phyloP scores from a whole-genome alignment of 2,329 filamentous ascomycete species.

The Verticillium zaregamsianum region DNA sequence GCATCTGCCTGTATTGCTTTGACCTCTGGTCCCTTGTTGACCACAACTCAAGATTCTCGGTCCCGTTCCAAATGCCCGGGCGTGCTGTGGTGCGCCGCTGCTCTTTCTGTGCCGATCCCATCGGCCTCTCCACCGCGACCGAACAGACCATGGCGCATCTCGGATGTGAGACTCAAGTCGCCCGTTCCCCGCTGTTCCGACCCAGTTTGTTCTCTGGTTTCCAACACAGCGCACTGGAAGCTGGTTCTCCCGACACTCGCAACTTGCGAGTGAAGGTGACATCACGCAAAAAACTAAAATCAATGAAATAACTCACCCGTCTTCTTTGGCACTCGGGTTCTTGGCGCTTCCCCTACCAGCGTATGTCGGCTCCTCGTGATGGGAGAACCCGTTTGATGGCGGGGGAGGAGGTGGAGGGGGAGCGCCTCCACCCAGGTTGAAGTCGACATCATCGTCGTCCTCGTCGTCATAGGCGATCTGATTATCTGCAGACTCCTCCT shows the following conservation, averaged over 20 bases:
- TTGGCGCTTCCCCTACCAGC: constrained; percentile 25
- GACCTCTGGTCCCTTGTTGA: not conserved
- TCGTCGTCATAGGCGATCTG: constrained; percentile 32
- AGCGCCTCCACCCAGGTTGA: constrained; percentile 41
- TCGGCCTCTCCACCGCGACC: not conserved
- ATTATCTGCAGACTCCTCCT: constrained; percentile 22
- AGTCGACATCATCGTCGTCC: constrained; percentile 56
- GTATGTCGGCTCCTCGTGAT: constrained; percentile 26
- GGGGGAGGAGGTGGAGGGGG: not conserved
- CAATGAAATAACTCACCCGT: constrained; percentile 64
- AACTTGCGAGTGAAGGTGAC: not conserved
- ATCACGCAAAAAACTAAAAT: constrained; percentile 15
- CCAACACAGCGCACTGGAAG: not conserved
- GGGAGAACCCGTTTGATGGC: constrained; percentile 8
- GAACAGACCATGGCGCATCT: not conserved
- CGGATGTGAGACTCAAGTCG: not conserved
- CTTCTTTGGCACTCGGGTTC: constrained; percentile 76
- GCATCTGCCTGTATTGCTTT: not conserved
- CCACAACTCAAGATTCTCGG: not conserved
- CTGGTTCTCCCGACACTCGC: not conserved
- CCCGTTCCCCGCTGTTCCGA: not conserved
- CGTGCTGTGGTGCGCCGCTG: not conserved
- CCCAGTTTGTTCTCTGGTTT: not conserved
- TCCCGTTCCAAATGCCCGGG: not conserved
- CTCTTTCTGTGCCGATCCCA: not conserved